Percentiles rank a stretch among this genome's conserved stretches.
Conservation (phyloP, 2,329 filamentous ascomycete species). For the Alternaria hordeiaustralica region DNA sequence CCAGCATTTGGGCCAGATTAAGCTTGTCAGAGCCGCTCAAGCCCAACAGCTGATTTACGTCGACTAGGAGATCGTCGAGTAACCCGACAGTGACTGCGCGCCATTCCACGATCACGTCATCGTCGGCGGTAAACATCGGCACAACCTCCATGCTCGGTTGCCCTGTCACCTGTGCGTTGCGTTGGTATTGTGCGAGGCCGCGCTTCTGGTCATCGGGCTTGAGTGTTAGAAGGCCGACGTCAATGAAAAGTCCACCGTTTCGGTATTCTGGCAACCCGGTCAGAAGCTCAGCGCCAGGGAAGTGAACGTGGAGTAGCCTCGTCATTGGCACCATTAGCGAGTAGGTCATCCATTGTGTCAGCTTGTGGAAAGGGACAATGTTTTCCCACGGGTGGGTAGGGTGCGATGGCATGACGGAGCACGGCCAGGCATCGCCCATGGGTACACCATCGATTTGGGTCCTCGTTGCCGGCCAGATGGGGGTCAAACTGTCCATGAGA, state of each 20-base stretch:
- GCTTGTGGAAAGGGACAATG: conserved; percentile 86
- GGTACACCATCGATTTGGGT: conserved; percentile 86
- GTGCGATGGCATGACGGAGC: conserved; percentile 80
- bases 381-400: conserved; percentile 75
- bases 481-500: conserved; percentile 82
- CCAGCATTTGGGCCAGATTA: conserved; percentile 84
- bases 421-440: conserved; percentile 94
- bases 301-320: conserved; percentile 78
- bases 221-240: conserved; percentile 80
- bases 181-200: conserved; percentile 72
- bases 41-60: conserved; percentile 72
- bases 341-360: conserved; percentile 94
- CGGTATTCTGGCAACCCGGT: conserved; percentile 92
- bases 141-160: conserved; percentile 76
- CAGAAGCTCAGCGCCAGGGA: conserved; percentile 80
- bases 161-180: conserved; percentile 75
- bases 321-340: conserved; percentile 93
- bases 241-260: conserved; percentile 87
- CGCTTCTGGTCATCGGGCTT: conserved; percentile 73
- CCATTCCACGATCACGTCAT: conserved; percentile 84
- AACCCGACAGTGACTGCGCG: conserved; percentile 77
- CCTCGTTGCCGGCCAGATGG: conserved; percentile 87
- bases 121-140: conserved; percentile 73
- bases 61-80: conserved; percentile 71
- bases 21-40: conserved; percentile 74